Conservation (phyloP, 768 basidiomycete genomes). For the Amanita rubescens region DNA sequence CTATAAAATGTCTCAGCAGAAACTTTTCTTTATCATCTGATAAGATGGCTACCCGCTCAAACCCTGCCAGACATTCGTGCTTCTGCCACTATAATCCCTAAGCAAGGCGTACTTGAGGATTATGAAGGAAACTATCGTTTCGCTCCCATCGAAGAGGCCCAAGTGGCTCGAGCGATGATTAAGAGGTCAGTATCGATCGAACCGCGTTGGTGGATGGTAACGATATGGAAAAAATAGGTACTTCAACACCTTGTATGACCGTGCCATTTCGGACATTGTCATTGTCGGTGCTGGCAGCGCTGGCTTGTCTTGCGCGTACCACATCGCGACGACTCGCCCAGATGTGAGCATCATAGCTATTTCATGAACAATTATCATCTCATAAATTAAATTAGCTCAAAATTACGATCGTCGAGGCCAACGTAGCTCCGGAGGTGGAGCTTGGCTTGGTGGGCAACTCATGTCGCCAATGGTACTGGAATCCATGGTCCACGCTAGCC, state of each 20-base stretch:
- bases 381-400: conserved; percentile 29
- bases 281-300: conserved; percentile 69
- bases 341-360: conserved; percentile 32
- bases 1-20: neutral
- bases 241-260: conserved; percentile 67
- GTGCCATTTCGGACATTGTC: conserved; percentile 69
- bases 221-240: conserved; percentile 45
- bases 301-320: conserved; percentile 69
- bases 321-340: conserved; percentile 57
- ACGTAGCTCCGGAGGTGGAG: conserved; percentile 72
- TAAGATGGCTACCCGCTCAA: conserved; percentile 12
- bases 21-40: neutral
- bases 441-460: conserved; percentile 73
- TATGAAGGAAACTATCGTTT: conserved; percentile 62
- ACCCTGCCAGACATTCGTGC: conserved; percentile 3
- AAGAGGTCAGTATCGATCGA: conserved; percentile 38
- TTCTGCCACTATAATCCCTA: conserved; percentile 12
- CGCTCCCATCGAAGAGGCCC: conserved; percentile 68
- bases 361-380: neutral
- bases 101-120: conserved; percentile 38
- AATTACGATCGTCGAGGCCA: conserved; percentile 60
- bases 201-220: neutral
- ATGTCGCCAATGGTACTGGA: conserved; percentile 66
- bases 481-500: neutral
- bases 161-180: conserved; percentile 73